Percentiles rank a stretch among this genome's conserved stretches.
Conservation (phyloP, 495 filamentous ascomycete species). For the Trypethelium eluteriae region DNA sequence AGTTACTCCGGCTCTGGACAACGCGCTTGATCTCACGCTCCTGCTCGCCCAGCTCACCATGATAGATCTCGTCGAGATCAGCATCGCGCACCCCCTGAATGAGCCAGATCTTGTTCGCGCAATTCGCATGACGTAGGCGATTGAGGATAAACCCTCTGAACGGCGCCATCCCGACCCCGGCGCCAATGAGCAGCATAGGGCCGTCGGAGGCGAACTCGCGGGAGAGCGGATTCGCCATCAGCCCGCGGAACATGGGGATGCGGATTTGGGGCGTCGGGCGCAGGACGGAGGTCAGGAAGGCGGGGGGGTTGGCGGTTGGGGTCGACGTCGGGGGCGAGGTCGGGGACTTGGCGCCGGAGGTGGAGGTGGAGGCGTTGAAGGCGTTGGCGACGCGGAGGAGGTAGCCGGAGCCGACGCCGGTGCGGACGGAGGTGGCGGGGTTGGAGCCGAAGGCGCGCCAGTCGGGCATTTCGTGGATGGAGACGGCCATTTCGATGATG, state of each 20-base stretch:
- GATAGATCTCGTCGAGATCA: slow-evolving; percentile 88
- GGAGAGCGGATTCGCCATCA: slow-evolving; percentile 96
- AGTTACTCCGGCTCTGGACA: slow-evolving; percentile 65
- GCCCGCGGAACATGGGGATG: slow-evolving; percentile 92
- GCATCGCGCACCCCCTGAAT: slow-evolving; percentile 93
- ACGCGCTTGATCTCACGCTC: slow-evolving; percentile 89
- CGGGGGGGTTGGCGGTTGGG: slow-evolving; percentile 15
- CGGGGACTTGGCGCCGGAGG: neutral
- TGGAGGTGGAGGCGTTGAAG: slow-evolving; percentile 31
- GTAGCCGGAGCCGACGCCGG: slow-evolving; percentile 55
- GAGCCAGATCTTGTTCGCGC: slow-evolving; percentile 99
- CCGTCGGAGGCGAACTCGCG: slow-evolving; percentile 83
- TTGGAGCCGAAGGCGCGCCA: slow-evolving; percentile 47
- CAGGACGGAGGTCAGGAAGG: neutral
- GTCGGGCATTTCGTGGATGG: slow-evolving; percentile 76
- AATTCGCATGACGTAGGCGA: slow-evolving; percentile 88
- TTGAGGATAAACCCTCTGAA: slow-evolving; percentile 97
- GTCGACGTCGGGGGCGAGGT: neutral
- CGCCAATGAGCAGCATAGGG: slow-evolving; percentile 94
- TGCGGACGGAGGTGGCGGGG: slow-evolving; percentile 23
- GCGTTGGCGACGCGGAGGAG: slow-evolving; percentile 70
- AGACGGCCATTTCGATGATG: slow-evolving; percentile 88
- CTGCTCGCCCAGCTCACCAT: slow-evolving; percentile 90
- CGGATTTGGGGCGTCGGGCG: slow-evolving; percentile 50
- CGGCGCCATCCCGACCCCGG: slow-evolving; percentile 91